A percentile compares a stretch with the other conserved stretches of the same genome.
Evolutionary conservation across 2,329 filamentous ascomycete genomes (phyloP).

Genomic region (Cordyceps fumosorosea): DNA sequence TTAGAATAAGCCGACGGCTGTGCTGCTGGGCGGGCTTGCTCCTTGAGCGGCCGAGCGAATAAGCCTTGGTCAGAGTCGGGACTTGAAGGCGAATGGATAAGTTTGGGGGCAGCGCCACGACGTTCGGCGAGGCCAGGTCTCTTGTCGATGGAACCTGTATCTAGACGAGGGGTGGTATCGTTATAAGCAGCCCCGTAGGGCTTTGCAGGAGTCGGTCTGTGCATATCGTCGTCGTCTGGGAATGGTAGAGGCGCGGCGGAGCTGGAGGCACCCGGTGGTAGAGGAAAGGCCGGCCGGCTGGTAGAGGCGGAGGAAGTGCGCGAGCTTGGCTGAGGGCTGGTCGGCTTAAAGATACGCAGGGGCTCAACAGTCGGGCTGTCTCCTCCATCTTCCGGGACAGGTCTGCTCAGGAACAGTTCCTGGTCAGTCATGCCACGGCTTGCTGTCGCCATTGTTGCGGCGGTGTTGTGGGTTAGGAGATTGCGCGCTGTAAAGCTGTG

Average conservation of each 20-base stretch:
- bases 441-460: constrained; percentile 25
- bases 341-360: constrained; percentile 75
- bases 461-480: background rate
- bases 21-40: constrained; percentile 33
- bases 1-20: constrained; percentile 37
- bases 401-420: constrained; percentile 72
- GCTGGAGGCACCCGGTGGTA: constrained; percentile 63
- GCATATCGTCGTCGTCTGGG: constrained; percentile 60
- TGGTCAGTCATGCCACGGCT: constrained; percentile 65
- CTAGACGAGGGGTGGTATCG: constrained; percentile 48
- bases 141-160: constrained; percentile 48
- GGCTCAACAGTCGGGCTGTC: constrained; percentile 79
- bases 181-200: constrained; percentile 40
- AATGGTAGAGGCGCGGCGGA: constrained; percentile 63
- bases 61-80: constrained; percentile 71
- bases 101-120: constrained; percentile 73
- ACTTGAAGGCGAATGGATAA: constrained; percentile 74
- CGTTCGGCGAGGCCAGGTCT: constrained; percentile 70
- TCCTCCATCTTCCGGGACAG: constrained; percentile 41
- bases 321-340: constrained; percentile 53
- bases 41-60: constrained; percentile 60
- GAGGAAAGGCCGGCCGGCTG: constrained; percentile 54
- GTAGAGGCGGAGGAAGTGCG: constrained; percentile 27
- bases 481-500: background rate
- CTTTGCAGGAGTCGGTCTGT: constrained; percentile 38